These are phyloP conservation scores for Akanthomyces muscarius DNA, from an alignment of 2,329 filamentous ascomycete species.

Conservation along the genomic window DNA sequence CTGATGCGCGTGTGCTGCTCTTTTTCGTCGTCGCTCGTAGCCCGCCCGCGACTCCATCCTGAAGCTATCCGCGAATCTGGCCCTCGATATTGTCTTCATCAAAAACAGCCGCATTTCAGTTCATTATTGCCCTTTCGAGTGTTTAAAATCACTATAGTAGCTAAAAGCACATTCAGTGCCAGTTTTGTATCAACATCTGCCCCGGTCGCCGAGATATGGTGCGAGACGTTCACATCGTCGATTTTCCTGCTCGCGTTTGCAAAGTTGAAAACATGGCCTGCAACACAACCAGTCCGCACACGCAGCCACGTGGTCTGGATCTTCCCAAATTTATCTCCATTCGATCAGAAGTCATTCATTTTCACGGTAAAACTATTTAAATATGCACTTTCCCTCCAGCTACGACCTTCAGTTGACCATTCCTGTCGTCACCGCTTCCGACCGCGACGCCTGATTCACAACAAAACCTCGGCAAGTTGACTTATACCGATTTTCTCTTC, in stretches of 20 bases:
- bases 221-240: conserved; percentile 4
- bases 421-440: neutral
- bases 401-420: neutral
- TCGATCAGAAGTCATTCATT: neutral
- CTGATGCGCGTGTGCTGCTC: neutral
- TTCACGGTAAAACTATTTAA: neutral
- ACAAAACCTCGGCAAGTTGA: conserved; percentile 6
- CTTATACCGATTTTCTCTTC: conserved; percentile 12
- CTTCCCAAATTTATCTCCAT: neutral
- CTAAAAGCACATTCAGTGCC: neutral
- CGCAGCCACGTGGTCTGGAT: neutral
- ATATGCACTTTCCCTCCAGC: neutral
- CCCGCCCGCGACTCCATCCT: conserved; percentile 10
- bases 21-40: neutral
- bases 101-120: conserved; percentile 12
- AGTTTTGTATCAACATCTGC: neutral
- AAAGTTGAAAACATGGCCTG: neutral
- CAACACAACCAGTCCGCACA: neutral
- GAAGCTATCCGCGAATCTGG: conserved; percentile 19
- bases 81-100: conserved; percentile 9
- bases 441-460: neutral
- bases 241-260: conserved; percentile 19
- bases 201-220: neutral
- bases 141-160: conserved; percentile 4
- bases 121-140: neutral